Evolutionary conservation across 2,329 filamentous ascomycete genomes (phyloP).

Genomic region (Didymella pomorum): DNA sequence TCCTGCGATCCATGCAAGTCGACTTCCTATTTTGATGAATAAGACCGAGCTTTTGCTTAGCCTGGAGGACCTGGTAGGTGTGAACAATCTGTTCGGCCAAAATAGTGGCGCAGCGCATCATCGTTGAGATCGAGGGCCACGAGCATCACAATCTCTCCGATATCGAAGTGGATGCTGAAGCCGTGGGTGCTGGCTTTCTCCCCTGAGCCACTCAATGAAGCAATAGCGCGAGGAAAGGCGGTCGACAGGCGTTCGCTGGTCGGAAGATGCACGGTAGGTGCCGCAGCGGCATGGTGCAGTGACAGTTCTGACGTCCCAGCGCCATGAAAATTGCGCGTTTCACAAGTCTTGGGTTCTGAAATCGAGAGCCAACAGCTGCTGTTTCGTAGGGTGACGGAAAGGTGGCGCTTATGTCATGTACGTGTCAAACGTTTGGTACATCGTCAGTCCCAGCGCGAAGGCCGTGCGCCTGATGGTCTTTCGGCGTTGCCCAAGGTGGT

Average conservation of each 20-base stretch:
- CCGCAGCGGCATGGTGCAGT: slow-evolving; percentile 20
- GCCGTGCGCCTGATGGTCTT: background rate
- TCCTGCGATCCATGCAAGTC: background rate
- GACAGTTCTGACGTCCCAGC: slow-evolving; percentile 29
- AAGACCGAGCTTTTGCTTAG: slow-evolving; percentile 6
- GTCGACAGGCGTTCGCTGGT: slow-evolving; percentile 6
- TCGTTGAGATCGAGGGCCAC: background rate
- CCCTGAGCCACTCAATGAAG: slow-evolving; percentile 15
- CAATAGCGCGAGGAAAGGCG: slow-evolving; percentile 7
- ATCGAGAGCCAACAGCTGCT: background rate
- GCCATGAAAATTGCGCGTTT: slow-evolving; percentile 12
- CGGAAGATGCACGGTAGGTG: slow-evolving; percentile 13
- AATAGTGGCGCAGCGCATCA: slow-evolving; percentile 2
- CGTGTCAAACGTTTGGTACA: slow-evolving; percentile 3
- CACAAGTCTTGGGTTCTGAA: slow-evolving; percentile 4
- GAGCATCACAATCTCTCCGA: slow-evolving; percentile 8
- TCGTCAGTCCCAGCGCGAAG: background rate
- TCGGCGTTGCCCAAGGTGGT: too few species aligned
- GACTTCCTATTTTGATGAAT: background rate
- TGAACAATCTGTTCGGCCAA: background rate
- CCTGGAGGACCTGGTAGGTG: background rate
- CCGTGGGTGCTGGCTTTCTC: background rate
- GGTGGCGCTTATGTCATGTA: slow-evolving; percentile 7
- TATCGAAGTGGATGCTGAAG: slow-evolving; percentile 2
- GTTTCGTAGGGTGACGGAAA: background rate